Evolutionary conservation across 345 rosid genomes (phyloP).

Genomic region (Lumnitzera racemosa): DNA sequence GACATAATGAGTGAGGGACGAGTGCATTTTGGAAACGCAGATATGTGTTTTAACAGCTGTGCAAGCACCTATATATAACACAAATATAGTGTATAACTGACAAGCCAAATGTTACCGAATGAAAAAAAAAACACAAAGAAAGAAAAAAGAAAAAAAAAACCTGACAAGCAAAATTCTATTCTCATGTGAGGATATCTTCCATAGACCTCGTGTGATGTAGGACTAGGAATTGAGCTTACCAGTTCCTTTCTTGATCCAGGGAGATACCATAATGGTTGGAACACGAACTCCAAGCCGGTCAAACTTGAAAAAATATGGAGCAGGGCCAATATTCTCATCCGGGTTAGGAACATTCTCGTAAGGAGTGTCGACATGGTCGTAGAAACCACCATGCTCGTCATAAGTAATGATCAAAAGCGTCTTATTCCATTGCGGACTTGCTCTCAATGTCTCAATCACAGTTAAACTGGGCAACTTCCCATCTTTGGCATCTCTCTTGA

Average conservation of each 20-base stretch:
- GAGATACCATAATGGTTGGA: slow-evolving; percentile 89
- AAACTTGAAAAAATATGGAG: slow-evolving; percentile 89
- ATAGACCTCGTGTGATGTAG: too few relatives aligned
- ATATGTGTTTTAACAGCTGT: too few relatives aligned
- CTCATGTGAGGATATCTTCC: too few relatives aligned
- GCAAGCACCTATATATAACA: too few relatives aligned
- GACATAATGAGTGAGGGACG: too few relatives aligned
- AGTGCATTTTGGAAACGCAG: too few relatives aligned
- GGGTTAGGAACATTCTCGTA: slow-evolving; percentile 71
- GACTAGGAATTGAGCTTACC: slow-evolving; percentile 28
- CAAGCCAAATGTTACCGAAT: too few relatives aligned
- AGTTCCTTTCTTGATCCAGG: slow-evolving; percentile 94
- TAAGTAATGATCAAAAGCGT: slow-evolving; percentile 79
- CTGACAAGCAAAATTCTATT: too few relatives aligned
- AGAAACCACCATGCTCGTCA: slow-evolving; percentile 96
- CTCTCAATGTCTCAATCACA: slow-evolving; percentile 74
- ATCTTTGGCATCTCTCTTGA: slow-evolving; percentile 63
- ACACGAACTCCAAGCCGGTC: slow-evolving; percentile 95
- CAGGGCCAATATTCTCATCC: slow-evolving; percentile 93
- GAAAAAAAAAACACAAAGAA: too few relatives aligned
- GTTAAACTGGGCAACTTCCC: slow-evolving; percentile 75
- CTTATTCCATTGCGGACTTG: slow-evolving; percentile 93
- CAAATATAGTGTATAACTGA: too few relatives aligned
- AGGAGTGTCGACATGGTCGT: slow-evolving; percentile 86
- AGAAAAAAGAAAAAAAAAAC: too few relatives aligned